Base-by-base conservation (phyloP, 208 protist species). In the Kentomonas sorsogonicus region DNA sequence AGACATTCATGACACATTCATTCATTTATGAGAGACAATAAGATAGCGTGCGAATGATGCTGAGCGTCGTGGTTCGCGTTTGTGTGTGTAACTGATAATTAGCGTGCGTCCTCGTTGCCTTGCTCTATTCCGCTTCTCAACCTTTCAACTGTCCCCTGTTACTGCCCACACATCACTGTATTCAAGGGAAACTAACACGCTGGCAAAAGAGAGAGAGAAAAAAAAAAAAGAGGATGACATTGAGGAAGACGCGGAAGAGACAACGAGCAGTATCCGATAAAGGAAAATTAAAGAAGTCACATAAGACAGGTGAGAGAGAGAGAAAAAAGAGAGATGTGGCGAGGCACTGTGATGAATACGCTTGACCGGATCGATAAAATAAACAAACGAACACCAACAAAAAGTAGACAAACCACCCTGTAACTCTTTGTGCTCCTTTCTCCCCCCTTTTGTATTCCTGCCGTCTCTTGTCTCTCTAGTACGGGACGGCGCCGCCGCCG, bases 401-500 rank as follows among this genome's bases (percentile, higher is more conserved):
- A 9, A 53, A 60, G 3, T 65, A 39, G 10, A 48, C 30, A 22
- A 41, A 51, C 45, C 63, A 15, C 57, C 60, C 63, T 29, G 27
- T 20, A 40, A 15, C 39, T 13, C 7, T 30, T 53, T 31, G 10
- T 45, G 43, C 10, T 25, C 26, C 16, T 53, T 15, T 16, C 30
- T 53, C 7, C 30, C 30, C n/a, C 3, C 30, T 20, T 53, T 34
- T 34, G 6, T 53, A 33, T 34, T 34, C 11, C 16, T 53, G 30
- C 26, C 30, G 6, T 53, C 6, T 34, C 3, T 33, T 60, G n/a
- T 57, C 30, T 40, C 7, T 27, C 63, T 47, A 66, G 60, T 72
- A 71, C 25, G 63, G 51, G 48, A 79, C 59, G n/a, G n/a, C n/a
- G 1, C 87, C 87, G 25, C 63, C 70, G 1, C 82, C 83, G 2